A percentile compares a stretch with the other conserved stretches of the same genome.
Conservation (phyloP, 1,284 basidiomycete genomes). For the Fomitopsis pinicola region DNA sequence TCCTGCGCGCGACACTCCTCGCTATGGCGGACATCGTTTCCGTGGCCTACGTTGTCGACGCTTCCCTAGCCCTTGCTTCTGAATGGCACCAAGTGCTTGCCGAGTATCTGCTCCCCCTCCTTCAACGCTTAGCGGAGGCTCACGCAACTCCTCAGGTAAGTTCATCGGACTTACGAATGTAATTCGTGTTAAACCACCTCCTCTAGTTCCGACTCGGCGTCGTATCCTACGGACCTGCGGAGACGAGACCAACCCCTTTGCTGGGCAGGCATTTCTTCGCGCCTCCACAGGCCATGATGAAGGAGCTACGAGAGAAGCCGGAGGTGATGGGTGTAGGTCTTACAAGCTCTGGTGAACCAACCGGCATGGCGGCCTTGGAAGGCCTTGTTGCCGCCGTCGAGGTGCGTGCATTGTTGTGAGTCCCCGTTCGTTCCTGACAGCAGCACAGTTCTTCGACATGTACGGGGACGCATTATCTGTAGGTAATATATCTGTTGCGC, state of each 20-base stretch:
- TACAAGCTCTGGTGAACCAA: conserved; percentile 41
- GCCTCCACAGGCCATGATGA: conserved; percentile 33
- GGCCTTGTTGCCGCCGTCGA: conserved; percentile 69
- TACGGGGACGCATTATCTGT: conserved; percentile 27
- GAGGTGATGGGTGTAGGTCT: conserved; percentile 51
- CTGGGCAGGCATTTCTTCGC: conserved; percentile 54
- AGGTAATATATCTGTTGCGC: conserved; percentile 8
- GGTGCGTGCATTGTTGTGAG: conserved; percentile 34
- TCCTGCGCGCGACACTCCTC: not conserved
- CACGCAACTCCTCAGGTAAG: conserved; percentile 15
- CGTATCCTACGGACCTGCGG: conserved; percentile 53
- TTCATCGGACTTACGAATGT: not conserved
- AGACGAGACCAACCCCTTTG: conserved; percentile 48
- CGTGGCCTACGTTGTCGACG: conserved; percentile 59
- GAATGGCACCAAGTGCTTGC: conserved; percentile 49
- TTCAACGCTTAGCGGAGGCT: conserved; percentile 48
- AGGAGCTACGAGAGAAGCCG: conserved; percentile 45
- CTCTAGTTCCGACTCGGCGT: conserved; percentile 49
- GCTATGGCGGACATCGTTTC: conserved; percentile 34
- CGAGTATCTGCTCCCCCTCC: conserved; percentile 48
- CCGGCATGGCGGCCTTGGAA: conserved; percentile 67
- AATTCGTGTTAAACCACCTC: too few relatives aligned
- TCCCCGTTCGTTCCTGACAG: not conserved
- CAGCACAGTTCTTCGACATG: conserved; percentile 49
- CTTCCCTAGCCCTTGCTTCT: conserved; percentile 48